Conservation (phyloP, 768 basidiomycete species). For the Peribolospora baueri region DNA sequence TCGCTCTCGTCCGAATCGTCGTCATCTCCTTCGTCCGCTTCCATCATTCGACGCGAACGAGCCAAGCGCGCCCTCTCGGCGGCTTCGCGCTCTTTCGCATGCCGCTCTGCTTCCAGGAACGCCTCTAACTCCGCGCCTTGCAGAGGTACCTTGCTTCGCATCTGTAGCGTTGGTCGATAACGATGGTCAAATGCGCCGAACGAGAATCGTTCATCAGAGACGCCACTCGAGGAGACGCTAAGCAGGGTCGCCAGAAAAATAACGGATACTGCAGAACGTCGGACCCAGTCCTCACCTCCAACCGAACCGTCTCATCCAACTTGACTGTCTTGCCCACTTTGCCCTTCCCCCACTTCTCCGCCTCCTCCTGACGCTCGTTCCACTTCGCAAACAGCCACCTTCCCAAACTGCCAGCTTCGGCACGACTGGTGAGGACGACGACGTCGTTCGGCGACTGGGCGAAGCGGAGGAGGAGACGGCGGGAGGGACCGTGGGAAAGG, state of each 20-base stretch:
- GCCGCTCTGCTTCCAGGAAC: conserved; percentile 48
- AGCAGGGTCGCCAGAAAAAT: neutral
- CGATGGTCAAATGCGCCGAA: neutral
- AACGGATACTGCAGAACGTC: neutral
- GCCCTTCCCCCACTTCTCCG: conserved; percentile 69
- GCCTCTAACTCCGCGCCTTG: conserved; percentile 69
- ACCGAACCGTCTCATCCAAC: conserved; percentile 43
- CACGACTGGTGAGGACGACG: conserved; percentile 54
- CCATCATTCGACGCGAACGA: conserved; percentile 64
- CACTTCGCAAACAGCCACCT: conserved; percentile 60
- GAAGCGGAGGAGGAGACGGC: conserved; percentile 56
- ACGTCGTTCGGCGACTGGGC: conserved; percentile 62
- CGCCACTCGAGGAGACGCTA: neutral
- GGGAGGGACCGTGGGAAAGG: conserved; percentile 73
- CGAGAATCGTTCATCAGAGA: neutral
- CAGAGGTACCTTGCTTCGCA: conserved; percentile 70
- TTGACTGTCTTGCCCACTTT: conserved; percentile 64
- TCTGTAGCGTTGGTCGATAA: conserved; percentile 22
- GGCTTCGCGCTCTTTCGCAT: conserved; percentile 54
- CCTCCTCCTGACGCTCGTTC: conserved; percentile 55
- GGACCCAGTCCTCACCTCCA: conserved; percentile 30
- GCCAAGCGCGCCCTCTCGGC: conserved; percentile 63
- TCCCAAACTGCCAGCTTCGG: conserved; percentile 57
- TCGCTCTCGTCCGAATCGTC: conserved; percentile 20
- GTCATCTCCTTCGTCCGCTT: conserved; percentile 61